Evolutionary conservation across 805 yeast genomes (phyloP).

Genomic region (Ogataea sp.): DNA sequence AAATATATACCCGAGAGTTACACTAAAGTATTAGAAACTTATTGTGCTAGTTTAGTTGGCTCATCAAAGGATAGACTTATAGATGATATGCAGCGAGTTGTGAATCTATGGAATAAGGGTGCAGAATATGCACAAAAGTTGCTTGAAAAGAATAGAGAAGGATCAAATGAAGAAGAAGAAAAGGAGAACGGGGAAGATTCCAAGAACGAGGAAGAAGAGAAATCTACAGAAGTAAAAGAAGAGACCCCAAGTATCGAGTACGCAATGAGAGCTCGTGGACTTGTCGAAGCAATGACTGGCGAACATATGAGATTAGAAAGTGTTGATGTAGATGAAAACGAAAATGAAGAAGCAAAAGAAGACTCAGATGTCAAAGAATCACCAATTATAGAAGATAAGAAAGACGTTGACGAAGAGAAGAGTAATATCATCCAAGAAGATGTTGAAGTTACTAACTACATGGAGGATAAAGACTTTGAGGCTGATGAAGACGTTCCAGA

Average conservation of each 20-base stretch:
- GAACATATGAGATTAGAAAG: conserved; percentile 29
- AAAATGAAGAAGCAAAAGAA: conserved; percentile 5
- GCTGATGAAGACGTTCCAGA: conserved; percentile 10
- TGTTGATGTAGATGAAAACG: conserved; percentile 9
- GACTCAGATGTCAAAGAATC: conserved; percentile 6
- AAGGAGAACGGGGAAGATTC: conserved; percentile 6
- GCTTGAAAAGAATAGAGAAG: conserved; percentile 24
- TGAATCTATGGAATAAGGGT: conserved; percentile 49
- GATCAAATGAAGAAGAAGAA: conserved; percentile 11
- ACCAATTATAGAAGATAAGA: conserved; percentile 1
- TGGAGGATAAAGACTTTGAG: conserved; percentile 21
- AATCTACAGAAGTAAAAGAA: conserved; percentile 2
- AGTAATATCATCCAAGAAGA: conserved; percentile 32
- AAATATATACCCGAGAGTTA: conserved; percentile 44
- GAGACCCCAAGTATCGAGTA: conserved; percentile 27
- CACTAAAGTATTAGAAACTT: conserved; percentile 39
- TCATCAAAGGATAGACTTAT: conserved; percentile 54
- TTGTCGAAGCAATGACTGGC: conserved; percentile 28
- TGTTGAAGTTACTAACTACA: conserved; percentile 32
- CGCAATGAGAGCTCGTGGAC: conserved; percentile 31
- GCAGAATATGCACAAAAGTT: conserved; percentile 33
- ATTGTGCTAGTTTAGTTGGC: conserved; percentile 60
- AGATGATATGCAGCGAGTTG: conserved; percentile 36
- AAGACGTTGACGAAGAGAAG: not conserved
- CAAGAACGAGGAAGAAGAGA: conserved; percentile 1